Base-by-base conservation (phyloP, 345 rosid species). In the Brassica incana region DNA sequence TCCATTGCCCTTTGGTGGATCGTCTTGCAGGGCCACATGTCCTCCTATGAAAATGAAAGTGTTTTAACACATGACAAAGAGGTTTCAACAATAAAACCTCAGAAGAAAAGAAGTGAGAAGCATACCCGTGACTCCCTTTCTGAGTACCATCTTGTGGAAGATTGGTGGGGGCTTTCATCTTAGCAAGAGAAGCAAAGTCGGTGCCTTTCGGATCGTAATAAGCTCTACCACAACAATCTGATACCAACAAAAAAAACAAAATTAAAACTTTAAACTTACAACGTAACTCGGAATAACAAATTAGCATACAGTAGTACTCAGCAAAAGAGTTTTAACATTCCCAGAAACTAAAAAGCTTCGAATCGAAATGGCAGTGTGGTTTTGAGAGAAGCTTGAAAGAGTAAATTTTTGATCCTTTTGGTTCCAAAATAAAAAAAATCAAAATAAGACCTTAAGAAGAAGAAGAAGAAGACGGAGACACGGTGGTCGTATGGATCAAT, bases 71-170 rank as follows among this genome's bases (percentile, higher is more conserved):
- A 36, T 72, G 14, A 77, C 3, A 73, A 62, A 71, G 69, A 81
- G 65, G 9, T 66, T 32, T 18, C 69, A 71, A 66, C 60, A 29
- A 25, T 81, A 59, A n/a, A n/a, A n/a, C n/a, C n/a, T n/a, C n/a
- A n/a, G n/a, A n/a, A n/a, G n/a, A n/a, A n/a, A n/a, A n/a, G 15
- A 64, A 48, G 29, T 2, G 69, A 30, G 36, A 78, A 74, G 77
- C 60, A 81, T 90, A 95, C 98, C 99, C 98, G 20, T 90, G 80
- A 79, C 88, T 90, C 32, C 75, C 84, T 86, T 87, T 88, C 75
- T 81, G 90, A 40, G 78, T 84, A 56, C 71, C 76, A 82, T 93
- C 94, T 73, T 81, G 85, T 15, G 87, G 75, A 69, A 88, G 83
- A 86, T 81, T 79, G 27, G 89, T 79, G 29, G 90, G 83, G 5